Base-by-base conservation (phyloP, 768 basidiomycete genomes). In the Candolleomyces efflorescens region DNA sequence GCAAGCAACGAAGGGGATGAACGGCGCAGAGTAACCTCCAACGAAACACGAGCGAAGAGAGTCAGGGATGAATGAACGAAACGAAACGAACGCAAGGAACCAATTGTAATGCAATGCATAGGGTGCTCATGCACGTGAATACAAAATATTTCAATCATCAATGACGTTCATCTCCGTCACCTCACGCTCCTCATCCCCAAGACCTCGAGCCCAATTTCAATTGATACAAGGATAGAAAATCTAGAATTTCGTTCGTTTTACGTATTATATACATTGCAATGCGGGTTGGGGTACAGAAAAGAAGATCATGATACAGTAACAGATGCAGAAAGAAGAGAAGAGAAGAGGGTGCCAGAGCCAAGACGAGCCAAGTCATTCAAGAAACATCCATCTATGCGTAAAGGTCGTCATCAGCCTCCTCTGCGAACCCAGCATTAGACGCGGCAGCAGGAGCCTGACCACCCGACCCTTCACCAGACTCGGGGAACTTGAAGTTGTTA, bases 401-500 rank as follows among this genome's bases (percentile, higher is more conserved):
- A 70, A 97, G 69, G 69, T 96, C 94, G 62, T 97, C 94, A 66
- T 96, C 94, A 56, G 83, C 86, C 9, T 97, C 94, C 59, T 95
- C 92, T 37, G 85, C 80, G 76, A 94, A 94, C 22, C 85, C 89
- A 37, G 87, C 75, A 59, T 94, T 93, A 24, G 76, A 63, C 13
- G 72, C 59, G 3, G 80, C 65, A 17, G 75, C 70, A n/a, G 80
- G 71, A 7, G 79, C 73, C n/a, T n/a, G 9, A 24, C 24, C 9
- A 11, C 75, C 74, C 38, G 71, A 68, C 48, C 75, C 63, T 24
- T 72, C 72, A 15, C 67, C 75, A 53, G 84, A 81, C 65, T 95
- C 95, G 27, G 97, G 97, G 94, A 99, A 99, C 81, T 92, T 95
- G 87, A 99, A 99, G 72, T 85, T 89, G 75, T 88, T 89, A 49